Evolutionary conservation across 2,329 filamentous ascomycete species (phyloP), one percentile per base, ranked within the genome.

Genomic region (Atkinsonella hypoxylon): DNA sequence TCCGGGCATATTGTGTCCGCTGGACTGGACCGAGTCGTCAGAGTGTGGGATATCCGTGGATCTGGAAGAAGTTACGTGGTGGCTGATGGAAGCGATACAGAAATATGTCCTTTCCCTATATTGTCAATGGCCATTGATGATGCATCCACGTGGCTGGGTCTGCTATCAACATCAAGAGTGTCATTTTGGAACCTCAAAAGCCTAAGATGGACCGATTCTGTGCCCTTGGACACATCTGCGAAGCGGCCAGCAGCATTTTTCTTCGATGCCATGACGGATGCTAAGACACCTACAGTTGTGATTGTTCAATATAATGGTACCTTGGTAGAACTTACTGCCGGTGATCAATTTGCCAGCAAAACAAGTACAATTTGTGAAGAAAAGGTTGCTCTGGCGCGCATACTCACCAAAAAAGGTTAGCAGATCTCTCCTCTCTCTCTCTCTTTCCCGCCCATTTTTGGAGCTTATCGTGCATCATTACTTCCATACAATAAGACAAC

Each of bases 1-100:
- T 77, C 78, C 48, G 85, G 85, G 0, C 74, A 83, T 48, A 66
- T 90, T 20, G 77, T 83, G 5, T 86, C 85, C 1, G 75, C 86
- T 38, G 83, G 82, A 0, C 70, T 91, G 1, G 87, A 91, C 59
- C 76, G 85, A 45, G 71, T 74, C 11, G 81, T 89, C 13, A 75
- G 79, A 15, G 70, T 87, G 1, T 87, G 83, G 82, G 72, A 83
- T 59, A 63, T 81, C 17, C 74, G 72, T n/a, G 66, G 67, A 6
- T 67, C 68, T 2, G 65, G 66, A 4, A 59, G 59, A 12, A 70
- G 65, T 55, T 76, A 74, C 47, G 61, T 71, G 10, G 57, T 73
- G 12, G 58, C 65, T 17, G 66, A 68, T 26, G 64, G 73, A 18
- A 67, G 72, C 51, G 56, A 70, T 52, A 61, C 67, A 32, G 58